Evolutionary conservation across 2,329 filamentous ascomycete genomes (phyloP).

Genomic region (Apiospora pterosperma): DNA sequence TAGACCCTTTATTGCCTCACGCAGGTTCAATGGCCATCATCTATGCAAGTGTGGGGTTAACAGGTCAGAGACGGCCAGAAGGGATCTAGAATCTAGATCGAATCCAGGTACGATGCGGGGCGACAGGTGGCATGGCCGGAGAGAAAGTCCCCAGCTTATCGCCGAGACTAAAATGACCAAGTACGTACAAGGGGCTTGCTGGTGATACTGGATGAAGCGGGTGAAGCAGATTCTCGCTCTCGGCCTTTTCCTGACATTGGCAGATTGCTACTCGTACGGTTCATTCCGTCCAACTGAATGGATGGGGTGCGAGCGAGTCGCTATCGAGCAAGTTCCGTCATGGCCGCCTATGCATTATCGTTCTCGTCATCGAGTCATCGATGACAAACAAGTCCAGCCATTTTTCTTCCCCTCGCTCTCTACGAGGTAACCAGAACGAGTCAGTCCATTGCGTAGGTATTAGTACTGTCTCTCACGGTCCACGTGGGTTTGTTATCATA

Average conservation of each 20-base stretch:
- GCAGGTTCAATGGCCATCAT: not conserved
- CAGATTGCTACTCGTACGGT: not conserved
- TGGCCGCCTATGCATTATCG: not conserved
- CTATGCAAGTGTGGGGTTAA: not conserved
- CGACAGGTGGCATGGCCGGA: not conserved
- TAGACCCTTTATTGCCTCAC: slow-evolving; percentile 6
- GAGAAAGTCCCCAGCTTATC: slow-evolving; percentile 2
- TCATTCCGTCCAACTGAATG: not conserved
- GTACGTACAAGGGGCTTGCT: not conserved
- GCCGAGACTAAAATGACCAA: not conserved
- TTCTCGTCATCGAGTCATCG: not conserved
- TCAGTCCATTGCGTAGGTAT: not conserved
- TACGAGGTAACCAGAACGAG: not conserved
- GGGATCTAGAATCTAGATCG: slow-evolving; percentile 3
- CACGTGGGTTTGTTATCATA: not conserved
- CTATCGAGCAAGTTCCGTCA: not conserved
- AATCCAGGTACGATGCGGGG: slow-evolving; percentile 4
- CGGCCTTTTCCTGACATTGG: not conserved
- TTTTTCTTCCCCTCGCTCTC: not conserved
- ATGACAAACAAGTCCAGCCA: not conserved
- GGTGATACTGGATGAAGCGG: not conserved
- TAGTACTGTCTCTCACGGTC: too few species aligned
- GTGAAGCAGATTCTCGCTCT: not conserved
- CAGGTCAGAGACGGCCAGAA: slow-evolving; percentile 2
- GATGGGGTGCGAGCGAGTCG: not conserved